Percentiles rank a stretch among this genome's conserved stretches.
phyloP scores from a whole-genome alignment of 306 rosid genomes.

The Gastrolobium villosum region DNA sequence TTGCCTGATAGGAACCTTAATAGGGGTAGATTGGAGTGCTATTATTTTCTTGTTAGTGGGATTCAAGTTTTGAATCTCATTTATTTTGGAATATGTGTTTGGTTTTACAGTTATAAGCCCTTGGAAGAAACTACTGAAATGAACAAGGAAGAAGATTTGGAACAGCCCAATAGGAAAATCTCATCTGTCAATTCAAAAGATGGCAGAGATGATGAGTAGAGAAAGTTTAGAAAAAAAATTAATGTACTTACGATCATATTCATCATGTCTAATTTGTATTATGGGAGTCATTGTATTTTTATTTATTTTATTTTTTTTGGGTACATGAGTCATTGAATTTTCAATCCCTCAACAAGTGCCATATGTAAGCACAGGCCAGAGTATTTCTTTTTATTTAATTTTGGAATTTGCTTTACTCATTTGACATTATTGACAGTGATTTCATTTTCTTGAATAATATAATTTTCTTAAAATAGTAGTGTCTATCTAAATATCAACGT shows the following conservation, averaged over 20 bases:
- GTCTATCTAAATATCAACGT: not conserved
- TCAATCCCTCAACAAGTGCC: not conserved
- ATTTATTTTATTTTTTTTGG: too few relatives aligned
- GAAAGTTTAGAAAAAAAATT: not conserved
- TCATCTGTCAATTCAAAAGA: slow-evolving; percentile 14
- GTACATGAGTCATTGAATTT: not conserved
- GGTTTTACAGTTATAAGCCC: slow-evolving; percentile 66
- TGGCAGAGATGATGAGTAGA: not conserved
- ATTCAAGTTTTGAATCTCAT: slow-evolving; percentile 66
- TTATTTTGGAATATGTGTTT: slow-evolving; percentile 67
- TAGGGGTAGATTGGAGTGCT: slow-evolving; percentile 71
- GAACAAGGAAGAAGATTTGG: slow-evolving; percentile 45
- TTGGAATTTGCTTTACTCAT: not conserved
- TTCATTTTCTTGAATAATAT: slow-evolving; percentile 2
- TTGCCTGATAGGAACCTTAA: slow-evolving; percentile 78
- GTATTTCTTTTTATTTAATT: not conserved
- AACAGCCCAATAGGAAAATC: slow-evolving; percentile 35
- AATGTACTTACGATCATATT: not conserved
- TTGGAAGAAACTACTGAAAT: slow-evolving; percentile 58
- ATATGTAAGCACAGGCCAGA: not conserved
- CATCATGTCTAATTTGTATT: not conserved
- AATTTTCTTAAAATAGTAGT: not conserved
- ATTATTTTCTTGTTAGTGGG: slow-evolving; percentile 71
- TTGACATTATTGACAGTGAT: not conserved
- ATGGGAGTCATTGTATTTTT: not conserved